These are phyloP conservation scores for Lipomyces japonicus DNA, from an alignment of 805 yeast genomes.

Conservation along the genomic window DNA sequence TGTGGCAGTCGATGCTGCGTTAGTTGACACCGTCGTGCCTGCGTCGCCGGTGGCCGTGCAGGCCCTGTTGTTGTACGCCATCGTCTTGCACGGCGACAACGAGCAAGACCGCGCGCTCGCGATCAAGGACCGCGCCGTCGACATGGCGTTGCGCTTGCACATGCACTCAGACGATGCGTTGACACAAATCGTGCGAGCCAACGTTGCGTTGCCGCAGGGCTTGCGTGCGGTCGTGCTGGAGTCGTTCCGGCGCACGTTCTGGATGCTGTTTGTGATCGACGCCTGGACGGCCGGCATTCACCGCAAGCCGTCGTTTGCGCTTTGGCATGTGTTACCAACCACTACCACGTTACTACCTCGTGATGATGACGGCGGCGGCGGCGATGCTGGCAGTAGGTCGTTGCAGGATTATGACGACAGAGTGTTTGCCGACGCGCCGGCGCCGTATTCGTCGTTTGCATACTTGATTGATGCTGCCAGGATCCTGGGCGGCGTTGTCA, in stretches of 20 bases:
- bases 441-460: conserved; percentile 14
- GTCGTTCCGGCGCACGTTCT: conserved; percentile 15
- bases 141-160: conserved; percentile 13
- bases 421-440: conserved; percentile 1
- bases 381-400: not conserved
- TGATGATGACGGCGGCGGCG: not conserved
- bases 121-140: conserved; percentile 7
- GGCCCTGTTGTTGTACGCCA: conserved; percentile 13
- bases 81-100: conserved; percentile 15
- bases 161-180: conserved; percentile 5
- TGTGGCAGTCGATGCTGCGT: conserved; percentile 6
- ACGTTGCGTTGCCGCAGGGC: no score
- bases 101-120: conserved; percentile 6
- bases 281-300: conserved; percentile 10
- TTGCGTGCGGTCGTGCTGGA: conserved; percentile 8
- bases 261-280: conserved; percentile 19
- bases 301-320: not conserved
- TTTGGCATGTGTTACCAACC: conserved; percentile 8
- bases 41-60: conserved; percentile 17
- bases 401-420: conserved; percentile 12
- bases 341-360: not conserved
- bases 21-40: conserved; percentile 3
- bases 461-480: conserved; percentile 13
- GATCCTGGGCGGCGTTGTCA: not conserved
- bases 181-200: no score